Evolutionary conservation across 768 basidiomycete species (phyloP), one percentile per base, ranked within the genome.

Genomic region (Suillus placidus): DNA sequence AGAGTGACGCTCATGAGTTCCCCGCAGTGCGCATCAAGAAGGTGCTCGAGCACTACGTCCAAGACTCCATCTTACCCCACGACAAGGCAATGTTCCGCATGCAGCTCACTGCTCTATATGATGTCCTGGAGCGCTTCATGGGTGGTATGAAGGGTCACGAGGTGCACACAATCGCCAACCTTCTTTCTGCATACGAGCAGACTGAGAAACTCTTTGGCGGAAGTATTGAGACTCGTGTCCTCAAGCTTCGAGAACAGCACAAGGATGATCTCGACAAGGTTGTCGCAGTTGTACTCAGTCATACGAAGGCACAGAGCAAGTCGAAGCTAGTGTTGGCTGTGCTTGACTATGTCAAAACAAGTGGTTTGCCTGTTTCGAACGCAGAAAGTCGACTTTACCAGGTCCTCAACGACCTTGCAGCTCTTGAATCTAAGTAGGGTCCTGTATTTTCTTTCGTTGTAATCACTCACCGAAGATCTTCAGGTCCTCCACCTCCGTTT

Each of bases 181-280:
- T 99, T 68, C 81, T 99, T 63, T 86, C 83, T 45, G 85, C 86
- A 60, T 99, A 97, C 73, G 90, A 87, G 71, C 83, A 87, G 60
- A 95, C 95, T 0, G 97, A 99, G 80, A 92, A 89, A 74, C 79
- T 98, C 16, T 99, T 99, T 72, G 93, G 93, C 51, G 95, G 95
- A 49, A 92, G 92, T 73, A 95, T 97, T 68, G 96, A 98, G 78
- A 91, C 94, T 58, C 89, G 95, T 47, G 90, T 99, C 60, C 83
- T 99, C 65, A 85, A 89, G 60, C 86, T 99, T 47, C 87, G 97
- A 63, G 97, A 99, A 61, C 90, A 95, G 71, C 78, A 96, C 83
- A 97, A 96, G 80, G 94, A 95, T 67, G 85, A 95, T 70, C 87
- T 97, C 43, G 95, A 98, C 77, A 88, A 89, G 65, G 97, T 93